Base-by-base conservation (phyloP, 805 yeast species). In the Debaryomyces prosopidis region DNA sequence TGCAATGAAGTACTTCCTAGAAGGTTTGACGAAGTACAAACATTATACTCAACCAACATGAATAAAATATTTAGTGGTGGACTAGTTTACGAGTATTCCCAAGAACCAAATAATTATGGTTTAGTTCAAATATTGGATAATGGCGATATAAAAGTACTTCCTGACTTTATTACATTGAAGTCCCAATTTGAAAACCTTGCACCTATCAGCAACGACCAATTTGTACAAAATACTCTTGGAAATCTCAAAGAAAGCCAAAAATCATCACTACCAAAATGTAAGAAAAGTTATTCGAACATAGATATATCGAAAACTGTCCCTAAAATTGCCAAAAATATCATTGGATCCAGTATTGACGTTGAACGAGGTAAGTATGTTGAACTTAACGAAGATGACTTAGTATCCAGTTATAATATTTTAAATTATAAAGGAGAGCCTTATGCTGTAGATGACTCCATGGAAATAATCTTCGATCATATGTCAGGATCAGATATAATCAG, bases 1-100 rank as follows among this genome's bases (percentile, higher is more conserved):
- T 90, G 97, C 66, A 90, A 90, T 59, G 84, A 81, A 48, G 85
- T 90, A 2, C 65, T 71, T 19, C 97, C 97, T 2, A 77, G 97
- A 49, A 54, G 66, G 4, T 91, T 91, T 65, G 88, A 84, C 36
- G 97, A 91, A 60, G 79, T 89, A 19, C 73, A 71, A 15, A 73
- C 88, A 2, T 69, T 91, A 17, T 89, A 81, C 58, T 84, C 95
- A 0, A 62, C 68, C 8, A 80, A 80, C 36, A 90, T 91, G 97
- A 71, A 82, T 19, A 75, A 75, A 11, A 85, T 82, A 1, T 89
- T 91, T 59, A 79, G 89, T 45, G 97, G 97, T 6, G 97, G 96
- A 0, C 67, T 89, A 41, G 89, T 86, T 4, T 89, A 89, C 54
- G 96, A 88, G 61, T 88, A 76, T 61, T 76, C 89, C 3, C 89